Base-by-base conservation (phyloP, 2,329 filamentous ascomycete genomes). In the Colletotrichum chrysophilum region DNA sequence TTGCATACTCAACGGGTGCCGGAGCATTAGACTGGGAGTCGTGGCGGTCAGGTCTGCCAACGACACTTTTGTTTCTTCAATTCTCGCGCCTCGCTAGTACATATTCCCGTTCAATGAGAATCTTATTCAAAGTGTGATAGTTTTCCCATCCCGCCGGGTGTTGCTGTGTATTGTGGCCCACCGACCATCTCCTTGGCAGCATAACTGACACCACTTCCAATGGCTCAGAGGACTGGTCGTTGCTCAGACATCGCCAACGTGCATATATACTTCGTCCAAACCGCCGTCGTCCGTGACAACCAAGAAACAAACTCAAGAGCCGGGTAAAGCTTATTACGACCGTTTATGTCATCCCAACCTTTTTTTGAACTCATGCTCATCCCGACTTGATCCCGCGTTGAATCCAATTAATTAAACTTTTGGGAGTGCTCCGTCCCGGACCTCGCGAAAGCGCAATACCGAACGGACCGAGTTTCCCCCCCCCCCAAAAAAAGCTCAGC, bases 21-120 rank as follows among this genome's bases (percentile, higher is more conserved):
- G 58, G 52, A 55, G 75, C 76, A 77, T 76, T 77, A 68, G 76
- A 75, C 67, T 72, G 70, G 76, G 65, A 76, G 70, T 75, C 67
- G 36, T 26, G 72, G 71, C 71, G 38, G 55, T 32, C 28, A 55
- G 48, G 18, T 69, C 58, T 30, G 30, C 30, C 52, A 65, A 32
- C 55, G 61, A 28, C 62, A 10, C 65, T 43, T 66, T 76, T 16
- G 13, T 34, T 75, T 56, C 71, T 77, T 74, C 24, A 21, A 38
- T 71, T 66, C 72, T 72, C 66, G 76, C 73, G 72, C 76, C 13
- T 71, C 71, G 76, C 66, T 78, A 26, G 30, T 76, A 76, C 32
- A 76, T 74, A 74, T 55, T 67, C 38, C 65, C 67, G 36, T 71
- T 75, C 38, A 75, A 75, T 64, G 56, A 67, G 69, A 26, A 75